Percentiles rank a stretch among this genome's conserved stretches.
Evolutionary conservation across 768 basidiomycete genomes (phyloP).

Genomic region (Hypsizygus marmoreus): DNA sequence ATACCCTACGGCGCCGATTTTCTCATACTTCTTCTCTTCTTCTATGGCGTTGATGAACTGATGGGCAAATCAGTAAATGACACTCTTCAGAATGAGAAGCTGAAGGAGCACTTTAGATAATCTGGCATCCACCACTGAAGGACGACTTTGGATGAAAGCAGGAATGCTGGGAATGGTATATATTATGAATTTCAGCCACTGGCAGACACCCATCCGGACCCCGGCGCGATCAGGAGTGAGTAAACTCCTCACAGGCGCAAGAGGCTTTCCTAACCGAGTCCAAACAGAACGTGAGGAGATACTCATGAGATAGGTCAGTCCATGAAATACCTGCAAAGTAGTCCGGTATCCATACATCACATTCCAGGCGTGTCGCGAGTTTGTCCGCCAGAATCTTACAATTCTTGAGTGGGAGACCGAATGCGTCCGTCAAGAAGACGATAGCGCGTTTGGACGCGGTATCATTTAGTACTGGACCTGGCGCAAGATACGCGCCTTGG

Average conservation of each 20-base stretch:
- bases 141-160: slow-evolving; percentile 31
- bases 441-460: slow-evolving; percentile 38
- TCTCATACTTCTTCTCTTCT: slow-evolving; percentile 39
- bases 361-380: slow-evolving; percentile 46
- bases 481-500: slow-evolving; percentile 46
- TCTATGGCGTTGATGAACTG: slow-evolving; percentile 38
- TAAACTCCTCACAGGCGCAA: slow-evolving; percentile 26
- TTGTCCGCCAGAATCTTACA: slow-evolving; percentile 60
- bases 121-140: slow-evolving; percentile 32
- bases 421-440: slow-evolving; percentile 59
- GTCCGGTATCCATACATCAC: slow-evolving; percentile 70
- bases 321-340: slow-evolving; percentile 48
- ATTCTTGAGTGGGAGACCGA: slow-evolving; percentile 56
- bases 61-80: background rate
- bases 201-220: slow-evolving; percentile 30
- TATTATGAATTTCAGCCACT: slow-evolving; percentile 30
- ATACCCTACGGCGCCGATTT: slow-evolving; percentile 43
- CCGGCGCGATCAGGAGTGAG: slow-evolving; percentile 34
- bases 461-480: slow-evolving; percentile 23
- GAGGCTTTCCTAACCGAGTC: slow-evolving; percentile 29
- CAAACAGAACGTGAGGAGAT: background rate
- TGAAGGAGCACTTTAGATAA: slow-evolving; percentile 16
- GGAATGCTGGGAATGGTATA: slow-evolving; percentile 30
- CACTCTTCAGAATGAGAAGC: background rate
- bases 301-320: background rate